These are phyloP conservation scores for Erysimum pusillum DNA, from an alignment of 441 rosid genomes.

Conservation along the genomic window DNA sequence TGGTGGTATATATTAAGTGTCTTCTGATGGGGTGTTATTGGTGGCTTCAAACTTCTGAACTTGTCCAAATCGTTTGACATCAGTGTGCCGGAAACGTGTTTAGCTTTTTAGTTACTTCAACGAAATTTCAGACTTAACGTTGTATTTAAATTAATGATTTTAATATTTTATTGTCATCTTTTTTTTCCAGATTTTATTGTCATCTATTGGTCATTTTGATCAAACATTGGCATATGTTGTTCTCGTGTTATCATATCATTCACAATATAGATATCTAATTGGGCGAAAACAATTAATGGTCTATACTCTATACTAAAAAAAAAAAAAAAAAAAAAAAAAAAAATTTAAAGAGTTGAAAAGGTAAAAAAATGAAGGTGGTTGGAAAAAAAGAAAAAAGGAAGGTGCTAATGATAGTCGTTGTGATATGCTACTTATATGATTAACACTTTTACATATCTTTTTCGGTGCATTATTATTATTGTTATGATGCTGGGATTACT, in stretches of 20 bases:
- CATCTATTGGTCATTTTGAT: slow-evolving; percentile 10
- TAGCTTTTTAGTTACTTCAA: not conserved
- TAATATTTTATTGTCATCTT: no score
- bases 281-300: not conserved
- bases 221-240: not conserved
- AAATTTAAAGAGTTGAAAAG: no score
- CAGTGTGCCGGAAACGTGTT: not conserved
- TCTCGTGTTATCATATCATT: not conserved
- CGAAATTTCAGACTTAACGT: not conserved
- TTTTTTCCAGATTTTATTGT: slow-evolving; percentile 13
- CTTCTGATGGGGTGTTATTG: not conserved
- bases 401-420: no score
- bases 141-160: no score
- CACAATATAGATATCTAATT: not conserved
- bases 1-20: not conserved
- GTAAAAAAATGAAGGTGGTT: no score
- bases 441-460: no score
- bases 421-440: no score
- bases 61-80: not conserved
- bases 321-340: no score
- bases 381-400: no score
- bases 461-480: no score
- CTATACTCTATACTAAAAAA: no score
- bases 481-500: no score
- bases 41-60: not conserved